Evolutionary conservation across 169 alveolate species (phyloP).

Genomic region (Sarcocystis neurona): DNA sequence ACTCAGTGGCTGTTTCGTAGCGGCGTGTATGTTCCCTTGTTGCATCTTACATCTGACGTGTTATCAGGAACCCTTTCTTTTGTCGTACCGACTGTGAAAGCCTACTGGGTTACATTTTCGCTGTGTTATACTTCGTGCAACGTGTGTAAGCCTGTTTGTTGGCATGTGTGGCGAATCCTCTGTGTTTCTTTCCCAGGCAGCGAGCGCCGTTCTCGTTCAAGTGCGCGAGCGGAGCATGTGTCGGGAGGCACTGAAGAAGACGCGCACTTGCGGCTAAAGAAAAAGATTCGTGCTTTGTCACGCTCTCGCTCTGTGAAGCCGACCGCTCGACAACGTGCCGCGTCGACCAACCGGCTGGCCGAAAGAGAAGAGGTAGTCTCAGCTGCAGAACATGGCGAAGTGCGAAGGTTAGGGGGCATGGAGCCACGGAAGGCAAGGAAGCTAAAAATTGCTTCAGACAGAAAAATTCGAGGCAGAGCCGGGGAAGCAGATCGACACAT

Average conservation of each 20-base stretch:
- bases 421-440: slow-evolving; percentile 63
- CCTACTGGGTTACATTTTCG: no score
- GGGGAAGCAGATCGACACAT: slow-evolving; percentile 92
- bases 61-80: no score
- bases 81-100: no score
- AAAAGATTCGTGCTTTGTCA: slow-evolving; percentile 16
- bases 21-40: no score
- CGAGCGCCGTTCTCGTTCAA: no score
- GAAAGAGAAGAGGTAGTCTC: slow-evolving; percentile 38
- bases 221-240: no score
- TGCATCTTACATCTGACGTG: no score
- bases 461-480: slow-evolving; percentile 68
- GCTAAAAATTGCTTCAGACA: slow-evolving; percentile 49
- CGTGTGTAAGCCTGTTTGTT: no score
- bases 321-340: slow-evolving; percentile 14
- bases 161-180: no score
- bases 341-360: background rate
- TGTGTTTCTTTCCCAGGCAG: slow-evolving; percentile 8
- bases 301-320: slow-evolving; percentile 34
- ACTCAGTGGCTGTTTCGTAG: no score
- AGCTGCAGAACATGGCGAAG: slow-evolving; percentile 34
- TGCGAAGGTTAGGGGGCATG: slow-evolving; percentile 41
- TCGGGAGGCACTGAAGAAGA: slow-evolving; percentile 33
- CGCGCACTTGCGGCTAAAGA: background rate
- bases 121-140: no score